Evolutionary conservation across 768 basidiomycete genomes (phyloP).

Genomic region (Rubroboletus satanas): DNA sequence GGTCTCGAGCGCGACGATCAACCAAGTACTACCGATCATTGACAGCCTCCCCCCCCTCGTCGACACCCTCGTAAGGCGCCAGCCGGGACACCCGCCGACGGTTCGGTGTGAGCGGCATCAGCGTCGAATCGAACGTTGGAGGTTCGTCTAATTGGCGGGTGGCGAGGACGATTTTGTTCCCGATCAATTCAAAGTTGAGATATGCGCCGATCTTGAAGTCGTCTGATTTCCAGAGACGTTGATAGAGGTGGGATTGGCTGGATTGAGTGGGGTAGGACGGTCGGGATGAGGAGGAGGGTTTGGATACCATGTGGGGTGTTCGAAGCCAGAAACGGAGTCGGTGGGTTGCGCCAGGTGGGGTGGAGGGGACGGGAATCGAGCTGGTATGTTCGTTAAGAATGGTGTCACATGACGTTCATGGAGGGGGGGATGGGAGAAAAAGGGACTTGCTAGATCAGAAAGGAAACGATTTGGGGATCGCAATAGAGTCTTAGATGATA

Average conservation of each 20-base stretch:
- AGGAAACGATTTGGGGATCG: slow-evolving; percentile 50
- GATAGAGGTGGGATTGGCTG: slow-evolving; percentile 54
- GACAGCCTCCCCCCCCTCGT: slow-evolving; percentile 7
- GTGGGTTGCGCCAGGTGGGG: slow-evolving; percentile 55
- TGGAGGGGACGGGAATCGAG: slow-evolving; percentile 51
- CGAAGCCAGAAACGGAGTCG: slow-evolving; percentile 63
- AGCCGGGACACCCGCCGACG: slow-evolving; percentile 12
- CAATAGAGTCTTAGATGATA: slow-evolving; percentile 50
- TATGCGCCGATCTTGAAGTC: slow-evolving; percentile 55
- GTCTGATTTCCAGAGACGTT: slow-evolving; percentile 64
- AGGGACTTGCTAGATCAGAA: slow-evolving; percentile 56
- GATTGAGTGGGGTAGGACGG: slow-evolving; percentile 34
- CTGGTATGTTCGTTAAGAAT: slow-evolving; percentile 27
- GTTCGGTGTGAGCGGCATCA: not conserved
- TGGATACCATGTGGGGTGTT: slow-evolving; percentile 27
- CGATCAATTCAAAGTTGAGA: slow-evolving; percentile 52
- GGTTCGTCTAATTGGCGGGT: slow-evolving; percentile 17
- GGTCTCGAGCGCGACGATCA: not conserved
- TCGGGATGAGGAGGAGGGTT: slow-evolving; percentile 28
- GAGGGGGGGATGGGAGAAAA: no score
- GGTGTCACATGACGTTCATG: no score
- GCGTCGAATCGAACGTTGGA: not conserved
- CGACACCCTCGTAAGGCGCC: not conserved
- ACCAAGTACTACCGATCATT: slow-evolving; percentile 7
- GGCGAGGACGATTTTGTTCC: slow-evolving; percentile 50